Percentiles rank a stretch among this genome's conserved stretches.
These are phyloP conservation scores for Dothideomycetes sp. DNA, from an alignment of 2,329 filamentous ascomycete species.

Conservation along the genomic window DNA sequence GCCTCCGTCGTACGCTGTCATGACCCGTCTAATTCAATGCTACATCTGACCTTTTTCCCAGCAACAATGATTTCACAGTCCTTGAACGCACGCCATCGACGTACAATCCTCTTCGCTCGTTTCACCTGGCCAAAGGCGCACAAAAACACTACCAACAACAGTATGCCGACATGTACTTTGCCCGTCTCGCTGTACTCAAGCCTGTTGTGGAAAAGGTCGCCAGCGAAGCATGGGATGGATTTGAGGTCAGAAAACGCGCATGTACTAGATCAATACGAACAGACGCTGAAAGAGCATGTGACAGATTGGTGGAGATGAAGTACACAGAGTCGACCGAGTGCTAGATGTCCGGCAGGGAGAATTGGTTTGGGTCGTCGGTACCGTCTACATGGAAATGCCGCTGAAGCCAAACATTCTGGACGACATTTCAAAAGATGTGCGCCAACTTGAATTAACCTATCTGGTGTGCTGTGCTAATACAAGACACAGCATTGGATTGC, in stretches of 20 bases:
- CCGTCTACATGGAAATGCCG: constrained; percentile 94
- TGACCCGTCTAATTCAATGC: not conserved
- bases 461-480: constrained; percentile 11
- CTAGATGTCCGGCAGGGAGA: constrained; percentile 92
- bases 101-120: constrained; percentile 71
- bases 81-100: constrained; percentile 47
- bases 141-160: constrained; percentile 78
- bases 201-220: constrained; percentile 70
- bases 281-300: constrained; percentile 2
- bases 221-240: constrained; percentile 64
- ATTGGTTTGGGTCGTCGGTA: constrained; percentile 90
- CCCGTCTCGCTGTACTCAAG: constrained; percentile 80
- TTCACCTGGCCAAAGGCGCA: constrained; percentile 56
- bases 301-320: constrained; percentile 64
- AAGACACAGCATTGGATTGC: constrained; percentile 71
- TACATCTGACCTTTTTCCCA: not conserved
- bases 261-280: no score
- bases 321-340: constrained; percentile 72
- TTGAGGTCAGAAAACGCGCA: constrained; percentile 47
- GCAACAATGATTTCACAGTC: constrained; percentile 17
- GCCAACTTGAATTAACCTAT: constrained; percentile 20
- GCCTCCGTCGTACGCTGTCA: constrained; percentile 12
- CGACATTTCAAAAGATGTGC: constrained; percentile 84
- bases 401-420: constrained; percentile 94
- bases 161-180: constrained; percentile 95